Evolutionary conservation across 129 eudicot genomes (phyloP).

Genomic region (Flaveria sonorensis): DNA sequence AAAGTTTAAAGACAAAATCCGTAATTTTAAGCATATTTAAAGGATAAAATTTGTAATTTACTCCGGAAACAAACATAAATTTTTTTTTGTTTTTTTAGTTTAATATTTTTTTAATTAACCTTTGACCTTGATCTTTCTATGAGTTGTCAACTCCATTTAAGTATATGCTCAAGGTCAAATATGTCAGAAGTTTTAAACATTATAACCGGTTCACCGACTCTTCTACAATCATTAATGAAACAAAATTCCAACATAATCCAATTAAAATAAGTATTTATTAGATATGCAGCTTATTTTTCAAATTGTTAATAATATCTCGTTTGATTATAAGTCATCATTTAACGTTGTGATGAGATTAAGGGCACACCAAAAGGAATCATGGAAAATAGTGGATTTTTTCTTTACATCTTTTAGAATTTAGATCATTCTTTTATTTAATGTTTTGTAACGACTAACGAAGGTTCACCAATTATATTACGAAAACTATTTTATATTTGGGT

Average conservation of each 20-base stretch:
- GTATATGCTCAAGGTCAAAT: background rate
- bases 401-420: no score
- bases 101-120: background rate
- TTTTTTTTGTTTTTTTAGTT: background rate
- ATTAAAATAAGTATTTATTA: background rate
- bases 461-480: no score
- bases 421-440: no score
- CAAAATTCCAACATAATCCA: background rate
- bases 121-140: background rate
- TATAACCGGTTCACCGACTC: background rate
- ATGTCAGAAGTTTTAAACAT: background rate
- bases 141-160: slow-evolving; percentile 19
- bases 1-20: no score
- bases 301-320: background rate
- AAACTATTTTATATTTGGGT: no score
- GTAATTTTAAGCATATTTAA: no score
- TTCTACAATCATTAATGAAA: background rate
- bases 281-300: background rate
- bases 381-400: background rate
- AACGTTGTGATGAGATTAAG: background rate
- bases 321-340: background rate
- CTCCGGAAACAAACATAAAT: background rate
- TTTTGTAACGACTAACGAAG: no score
- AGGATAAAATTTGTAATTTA: no score
- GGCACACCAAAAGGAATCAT: background rate